Evolutionary conservation across 2,329 filamentous ascomycete species (phyloP), one percentile per base, ranked within the genome.

Genomic region (Elsinoe arachidis): DNA sequence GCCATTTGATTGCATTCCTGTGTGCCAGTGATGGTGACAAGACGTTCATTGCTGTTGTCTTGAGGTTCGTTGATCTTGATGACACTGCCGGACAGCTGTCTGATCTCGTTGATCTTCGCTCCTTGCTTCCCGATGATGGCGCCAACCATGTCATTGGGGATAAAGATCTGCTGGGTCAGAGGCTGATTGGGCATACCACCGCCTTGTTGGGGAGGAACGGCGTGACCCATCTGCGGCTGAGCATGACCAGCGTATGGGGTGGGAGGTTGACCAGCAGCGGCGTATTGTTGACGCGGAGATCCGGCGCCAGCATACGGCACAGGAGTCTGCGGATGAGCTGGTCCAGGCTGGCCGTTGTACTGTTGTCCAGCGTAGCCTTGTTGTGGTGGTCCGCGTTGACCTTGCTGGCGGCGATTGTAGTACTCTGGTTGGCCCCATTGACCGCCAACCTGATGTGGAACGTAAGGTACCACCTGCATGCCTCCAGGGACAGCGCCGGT

Each of bases 61-160:
- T 96, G 93, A 1, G 93, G 93, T 72, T 99, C 93, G 71, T 99
- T 97, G 79, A 99, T 99, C 79, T 99, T 99, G 73, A 99, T 97
- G 47, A 99, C 91, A 75, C 92, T 97, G 65, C 92, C 93, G 72
- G 88, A 95, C 66, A 99, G 84, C 72, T 96, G 90, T 65, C 93
- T 85, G 63, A 99, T 99, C 75, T 99, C 93, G 70, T 99, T 99
- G 80, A 99, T 99, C 82, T 99, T 99, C 57, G 90, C 88, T 63
- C 93, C 93, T 61, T 93, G 93, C 76, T 99, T 99, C 68, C 93
- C 93, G 66, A 99, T 99, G 67, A 99, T 99, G 57, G 93, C 93
- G 62, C 93, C 93, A 56, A 99, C 93, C 93, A 99, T 97, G 69
- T 99, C 93, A 70, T 99, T 99, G 59, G 93, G 93, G 66, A 99